Base-by-base conservation (phyloP, 2,329 filamentous ascomycete genomes). In the Cylindrodendrum hubeiense region DNA sequence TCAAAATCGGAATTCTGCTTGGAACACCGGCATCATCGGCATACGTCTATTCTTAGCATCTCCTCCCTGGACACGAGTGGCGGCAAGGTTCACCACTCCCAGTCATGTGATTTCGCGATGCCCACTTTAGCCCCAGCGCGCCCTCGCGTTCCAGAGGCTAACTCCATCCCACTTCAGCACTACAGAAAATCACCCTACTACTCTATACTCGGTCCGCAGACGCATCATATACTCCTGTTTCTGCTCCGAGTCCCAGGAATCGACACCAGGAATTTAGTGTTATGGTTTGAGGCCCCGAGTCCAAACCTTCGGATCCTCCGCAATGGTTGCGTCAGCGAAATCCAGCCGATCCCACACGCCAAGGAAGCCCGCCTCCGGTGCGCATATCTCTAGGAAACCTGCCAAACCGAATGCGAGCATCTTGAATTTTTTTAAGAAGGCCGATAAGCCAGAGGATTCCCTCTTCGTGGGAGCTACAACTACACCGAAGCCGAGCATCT, bases 361-460 rank as follows among this genome's bases (percentile, higher is more conserved):
- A 26, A 77, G 69, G 66, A 81, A 79, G 61, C 61, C 77, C 15
- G 53, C 63, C 12, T 61, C 72, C 3, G 51, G 62, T 21, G 67
- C 71, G 3, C 63, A 72, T 26, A 52, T 72, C 5, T 62, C 74
- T n/a, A 81, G 79, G 69, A 81, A 79, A 54, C 74, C 81, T 4
- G 71, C 73, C 21, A 81, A 80, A 41, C 80, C 82, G 1, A 93
- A 93, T 71, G 83, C 84, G 7, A 93, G 90, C 67, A 93, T 94
- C 33, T 79, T 93, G 15, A 93, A 80, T 67, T 94, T 93, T 77
- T 94, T 94, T 76, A 90, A 92, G 74, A 94, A 93, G 74, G 84
- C 87, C 0, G 86, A 88, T 41, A 86, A 87, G 56, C 81, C 86
- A 61, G 85, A 91, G 67, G 82, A 89, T 60, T 82, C 84, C 21